These are phyloP conservation scores for Domatiomyces globalis DNA, from an alignment of 2,329 filamentous ascomycete genomes.

Conservation along the genomic window DNA sequence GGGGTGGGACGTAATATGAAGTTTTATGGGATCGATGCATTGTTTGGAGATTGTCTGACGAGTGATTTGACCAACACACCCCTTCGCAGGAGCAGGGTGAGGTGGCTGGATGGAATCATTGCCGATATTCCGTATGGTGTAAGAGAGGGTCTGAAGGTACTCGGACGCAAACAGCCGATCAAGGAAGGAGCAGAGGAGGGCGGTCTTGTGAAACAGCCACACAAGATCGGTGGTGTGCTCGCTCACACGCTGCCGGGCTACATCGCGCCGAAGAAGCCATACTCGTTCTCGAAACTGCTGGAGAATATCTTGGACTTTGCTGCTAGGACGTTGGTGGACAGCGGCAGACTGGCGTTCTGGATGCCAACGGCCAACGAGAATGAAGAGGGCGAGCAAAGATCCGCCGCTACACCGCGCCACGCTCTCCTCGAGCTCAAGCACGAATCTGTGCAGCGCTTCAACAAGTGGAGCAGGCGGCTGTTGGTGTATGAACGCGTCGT, in stretches of 20 bases:
- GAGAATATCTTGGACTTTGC: slow-evolving; percentile 81
- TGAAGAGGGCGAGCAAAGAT: slow-evolving; percentile 56
- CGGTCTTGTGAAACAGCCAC: background rate
- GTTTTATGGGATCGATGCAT: slow-evolving; percentile 57
- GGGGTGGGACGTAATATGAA: slow-evolving; percentile 57
- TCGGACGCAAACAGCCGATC: slow-evolving; percentile 53
- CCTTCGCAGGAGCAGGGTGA: slow-evolving; percentile 37
- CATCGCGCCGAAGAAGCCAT: slow-evolving; percentile 77
- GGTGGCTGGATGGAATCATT: slow-evolving; percentile 74
- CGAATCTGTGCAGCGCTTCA: slow-evolving; percentile 75
- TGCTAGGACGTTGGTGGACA: slow-evolving; percentile 57
- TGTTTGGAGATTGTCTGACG: slow-evolving; percentile 65
- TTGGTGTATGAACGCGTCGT: slow-evolving; percentile 68
- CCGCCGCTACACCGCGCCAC: slow-evolving; percentile 35
- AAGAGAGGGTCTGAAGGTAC: slow-evolving; percentile 74
- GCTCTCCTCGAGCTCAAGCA: slow-evolving; percentile 58
- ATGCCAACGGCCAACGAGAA: slow-evolving; percentile 84
- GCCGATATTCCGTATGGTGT: slow-evolving; percentile 96
- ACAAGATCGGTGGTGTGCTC: slow-evolving; percentile 52
- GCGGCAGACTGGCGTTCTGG: slow-evolving; percentile 81
- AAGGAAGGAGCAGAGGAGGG: background rate
- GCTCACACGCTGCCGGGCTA: slow-evolving; percentile 59
- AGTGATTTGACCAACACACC: slow-evolving; percentile 83
- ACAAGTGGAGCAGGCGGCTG: slow-evolving; percentile 80
- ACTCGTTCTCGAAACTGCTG: slow-evolving; percentile 81